phyloP scores from a whole-genome alignment of 1,284 basidiomycete species.

The Porodaedalea pini region DNA sequence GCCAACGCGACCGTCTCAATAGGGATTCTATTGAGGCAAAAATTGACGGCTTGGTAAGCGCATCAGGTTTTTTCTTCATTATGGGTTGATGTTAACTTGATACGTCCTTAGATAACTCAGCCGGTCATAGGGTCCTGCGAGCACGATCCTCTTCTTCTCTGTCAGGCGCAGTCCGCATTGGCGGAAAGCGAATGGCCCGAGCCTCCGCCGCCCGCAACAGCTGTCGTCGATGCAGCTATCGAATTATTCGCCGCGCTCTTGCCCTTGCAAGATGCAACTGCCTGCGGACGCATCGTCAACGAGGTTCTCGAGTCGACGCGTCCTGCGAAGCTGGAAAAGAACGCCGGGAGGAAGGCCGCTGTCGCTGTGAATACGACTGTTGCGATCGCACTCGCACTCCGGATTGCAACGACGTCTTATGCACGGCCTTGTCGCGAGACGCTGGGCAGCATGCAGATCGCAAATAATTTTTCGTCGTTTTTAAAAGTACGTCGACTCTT shows the following conservation, averaged over 20 bases:
- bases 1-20: constrained; percentile 61
- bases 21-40: constrained; percentile 75
- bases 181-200: constrained; percentile 48
- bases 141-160: constrained; percentile 81
- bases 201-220: constrained; percentile 75
- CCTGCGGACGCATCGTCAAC: constrained; percentile 64
- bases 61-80: no score
- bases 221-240: constrained; percentile 87
- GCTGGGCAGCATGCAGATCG: constrained; percentile 68
- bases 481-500: constrained; percentile 58
- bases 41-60: constrained; percentile 68
- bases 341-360: constrained; percentile 85
- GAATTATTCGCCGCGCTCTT: constrained; percentile 82
- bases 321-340: constrained; percentile 83
- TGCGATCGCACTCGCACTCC: constrained; percentile 76
- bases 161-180: constrained; percentile 46
- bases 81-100: no score
- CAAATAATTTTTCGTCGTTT: constrained; percentile 66
- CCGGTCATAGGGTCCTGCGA: constrained; percentile 85
- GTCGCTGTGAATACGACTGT: constrained; percentile 80
- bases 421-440: constrained; percentile 63
- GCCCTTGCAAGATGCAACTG: constrained; percentile 71
- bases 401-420: constrained; percentile 50
- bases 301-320: constrained; percentile 69
- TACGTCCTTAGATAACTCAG: constrained; percentile 71